Conservation (phyloP, 768 basidiomycete species). For the Termitomyces sp. region DNA sequence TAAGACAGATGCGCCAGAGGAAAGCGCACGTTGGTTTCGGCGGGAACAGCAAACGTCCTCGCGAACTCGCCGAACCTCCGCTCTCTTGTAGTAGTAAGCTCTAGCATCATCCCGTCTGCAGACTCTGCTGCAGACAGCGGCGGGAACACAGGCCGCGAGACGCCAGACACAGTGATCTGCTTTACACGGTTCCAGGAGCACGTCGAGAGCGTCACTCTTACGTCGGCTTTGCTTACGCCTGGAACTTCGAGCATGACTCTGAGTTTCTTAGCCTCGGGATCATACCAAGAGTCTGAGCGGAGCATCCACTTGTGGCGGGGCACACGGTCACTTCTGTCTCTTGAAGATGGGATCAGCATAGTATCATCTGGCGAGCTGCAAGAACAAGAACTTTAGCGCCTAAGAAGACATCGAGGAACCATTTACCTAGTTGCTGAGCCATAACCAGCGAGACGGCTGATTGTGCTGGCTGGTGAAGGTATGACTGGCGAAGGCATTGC, state of each 20-base stretch:
- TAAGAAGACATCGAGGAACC: neutral
- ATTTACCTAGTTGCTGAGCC: conserved; percentile 20
- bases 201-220: conserved; percentile 55
- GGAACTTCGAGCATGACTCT: conserved; percentile 66
- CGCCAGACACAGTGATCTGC: conserved; percentile 54
- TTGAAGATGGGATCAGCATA: conserved; percentile 10
- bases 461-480: conserved; percentile 16
- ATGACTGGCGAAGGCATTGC: conserved; percentile 19
- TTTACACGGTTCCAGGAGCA: conserved; percentile 57
- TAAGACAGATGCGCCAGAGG: conserved; percentile 13
- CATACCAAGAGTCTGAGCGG: conserved; percentile 59
- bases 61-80: conserved; percentile 46
- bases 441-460: conserved; percentile 17
- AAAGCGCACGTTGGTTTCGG: conserved; percentile 47
- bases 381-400: neutral
- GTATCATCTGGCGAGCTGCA: conserved; percentile 18
- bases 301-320: conserved; percentile 34
- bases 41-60: conserved; percentile 49
- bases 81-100: conserved; percentile 33
- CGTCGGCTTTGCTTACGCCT: conserved; percentile 52
- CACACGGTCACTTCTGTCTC: conserved; percentile 3
- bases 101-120: conserved; percentile 16
- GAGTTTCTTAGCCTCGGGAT: conserved; percentile 42
- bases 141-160: conserved; percentile 34
- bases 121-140: conserved; percentile 9